Percentiles rank a stretch among this genome's conserved stretches.
These are phyloP conservation scores for grape (Vitis vinifera) DNA, from an alignment of 164 flowering plant genomes.

Conservation along the genomic window ASM3070453v1 NC_081823.1:10553001-10553500, in stretches of 20 bases:
- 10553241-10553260: conserved; percentile 63
- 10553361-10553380: conserved; percentile 68
- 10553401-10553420: background rate
- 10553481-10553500: background rate
- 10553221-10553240: conserved; percentile 51
- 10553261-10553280: conserved; percentile 70
- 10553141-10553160: conserved; percentile 13
- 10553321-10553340: conserved; percentile 50
- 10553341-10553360: conserved; percentile 59
- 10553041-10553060: conserved; percentile 65
- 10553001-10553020: conserved; percentile 31
- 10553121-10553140: conserved; percentile 69
- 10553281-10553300: conserved; percentile 55
- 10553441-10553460: background rate
- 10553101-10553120: conserved; percentile 71
- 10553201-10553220: conserved; percentile 46
- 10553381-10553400: background rate
- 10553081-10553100: conserved; percentile 57
- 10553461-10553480: background rate
- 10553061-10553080: conserved; percentile 79
- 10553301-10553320: conserved; percentile 48
- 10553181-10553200: conserved; percentile 24
- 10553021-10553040: conserved; percentile 40
- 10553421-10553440: background rate
- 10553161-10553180: conserved; percentile 24